A percentile compares a stretch with the other conserved stretches of the same genome.
Evolutionary conservation across 176 grass and related monocot genomes (phyloP).

Genomic region (Puccinellia tenuiflora): DNA sequence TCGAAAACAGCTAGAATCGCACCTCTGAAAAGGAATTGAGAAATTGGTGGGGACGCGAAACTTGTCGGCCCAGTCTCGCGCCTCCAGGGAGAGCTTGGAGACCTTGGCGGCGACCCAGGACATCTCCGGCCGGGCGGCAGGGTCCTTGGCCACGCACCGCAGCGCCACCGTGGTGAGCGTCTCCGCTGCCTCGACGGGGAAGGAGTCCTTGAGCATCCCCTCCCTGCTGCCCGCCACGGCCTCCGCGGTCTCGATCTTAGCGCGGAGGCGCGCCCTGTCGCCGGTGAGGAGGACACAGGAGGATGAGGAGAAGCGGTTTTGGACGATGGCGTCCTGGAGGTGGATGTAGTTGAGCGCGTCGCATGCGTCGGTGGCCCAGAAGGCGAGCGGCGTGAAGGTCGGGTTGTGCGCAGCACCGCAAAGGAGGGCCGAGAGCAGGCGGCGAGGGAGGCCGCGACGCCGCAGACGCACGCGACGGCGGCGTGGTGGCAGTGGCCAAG

Average conservation of each 20-base stretch:
- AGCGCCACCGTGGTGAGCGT: conserved; percentile 54
- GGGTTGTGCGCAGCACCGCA: conserved; percentile 66
- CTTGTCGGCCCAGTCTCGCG: conserved; percentile 40
- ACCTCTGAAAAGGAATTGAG: background rate
- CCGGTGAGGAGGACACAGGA: conserved; percentile 58
- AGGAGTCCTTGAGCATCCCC: conserved; percentile 74
- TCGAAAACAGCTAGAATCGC: background rate
- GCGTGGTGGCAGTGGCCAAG: conserved; percentile 77
- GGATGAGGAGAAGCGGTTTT: conserved; percentile 78
- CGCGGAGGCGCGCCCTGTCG: conserved; percentile 34
- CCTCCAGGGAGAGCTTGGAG: conserved; percentile 76
- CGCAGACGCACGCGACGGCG: conserved; percentile 66
- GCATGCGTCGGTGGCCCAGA: conserved; percentile 60
- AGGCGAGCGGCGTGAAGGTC: conserved; percentile 53
- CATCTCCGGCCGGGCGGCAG: conserved; percentile 56
- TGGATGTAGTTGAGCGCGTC: conserved; percentile 82
- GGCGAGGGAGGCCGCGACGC: conserved; percentile 56
- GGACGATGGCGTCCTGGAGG: conserved; percentile 53
- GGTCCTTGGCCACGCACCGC: too few relatives aligned
- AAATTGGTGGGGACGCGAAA: conserved; percentile 33
- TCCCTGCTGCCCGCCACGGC: conserved; percentile 16
- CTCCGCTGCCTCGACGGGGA: conserved; percentile 44
- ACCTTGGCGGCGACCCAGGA: conserved; percentile 58
- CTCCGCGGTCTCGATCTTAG: conserved; percentile 67
- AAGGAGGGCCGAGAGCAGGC: conserved; percentile 49